These are phyloP conservation scores for Neurospora hispaniola DNA, from an alignment of 495 filamentous ascomycete genomes.

Conservation along the genomic window DNA sequence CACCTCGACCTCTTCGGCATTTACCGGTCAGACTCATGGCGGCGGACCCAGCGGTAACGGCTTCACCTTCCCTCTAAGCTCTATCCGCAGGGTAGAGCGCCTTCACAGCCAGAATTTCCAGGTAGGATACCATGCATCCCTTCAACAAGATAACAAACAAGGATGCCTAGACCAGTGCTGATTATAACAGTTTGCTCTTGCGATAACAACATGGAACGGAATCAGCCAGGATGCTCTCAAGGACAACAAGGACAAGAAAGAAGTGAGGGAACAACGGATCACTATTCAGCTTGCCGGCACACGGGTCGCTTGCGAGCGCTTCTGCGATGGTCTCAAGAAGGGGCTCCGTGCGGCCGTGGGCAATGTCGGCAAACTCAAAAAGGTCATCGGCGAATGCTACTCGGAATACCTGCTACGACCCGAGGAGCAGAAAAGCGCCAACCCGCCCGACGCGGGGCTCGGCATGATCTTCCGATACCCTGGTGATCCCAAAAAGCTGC, in stretches of 20 bases:
- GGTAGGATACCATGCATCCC: constrained; percentile 21
- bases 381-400: constrained; percentile 73
- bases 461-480: constrained; percentile 92
- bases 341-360: constrained; percentile 75
- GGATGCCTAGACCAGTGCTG: not conserved
- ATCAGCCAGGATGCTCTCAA: constrained; percentile 39
- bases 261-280: constrained; percentile 60
- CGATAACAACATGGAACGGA: constrained; percentile 95
- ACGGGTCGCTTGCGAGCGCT: constrained; percentile 80
- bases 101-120: constrained; percentile 79
- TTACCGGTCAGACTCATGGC: constrained; percentile 81
- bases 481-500: constrained; percentile 87
- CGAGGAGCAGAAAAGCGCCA: constrained; percentile 44
- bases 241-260: constrained; percentile 39
- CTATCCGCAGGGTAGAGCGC: constrained; percentile 82
- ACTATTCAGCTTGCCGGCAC: constrained; percentile 84
- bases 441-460: constrained; percentile 78
- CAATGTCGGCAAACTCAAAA: constrained; percentile 71
- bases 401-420: constrained; percentile 79
- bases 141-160: not conserved
- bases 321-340: constrained; percentile 90
- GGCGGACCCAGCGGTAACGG: constrained; percentile 92
- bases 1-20: constrained; percentile 59
- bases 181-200: constrained; percentile 61
- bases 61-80: constrained; percentile 89